Conservation (phyloP, 1,284 basidiomycete species). For the Peniophora sp. region DNA sequence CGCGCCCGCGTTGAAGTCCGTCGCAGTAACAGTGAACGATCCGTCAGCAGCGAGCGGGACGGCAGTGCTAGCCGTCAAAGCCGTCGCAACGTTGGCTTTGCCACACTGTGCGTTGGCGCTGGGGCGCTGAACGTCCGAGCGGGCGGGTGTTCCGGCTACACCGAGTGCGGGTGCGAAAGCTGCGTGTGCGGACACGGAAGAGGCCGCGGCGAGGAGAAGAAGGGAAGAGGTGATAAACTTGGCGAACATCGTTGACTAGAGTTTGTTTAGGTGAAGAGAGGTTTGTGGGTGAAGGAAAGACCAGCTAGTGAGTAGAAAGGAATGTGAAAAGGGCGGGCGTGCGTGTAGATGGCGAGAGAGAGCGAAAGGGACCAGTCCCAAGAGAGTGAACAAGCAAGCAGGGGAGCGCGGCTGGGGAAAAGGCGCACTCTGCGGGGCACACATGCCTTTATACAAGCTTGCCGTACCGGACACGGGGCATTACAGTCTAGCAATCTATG, state of each 20-base stretch:
- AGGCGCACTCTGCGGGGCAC: constrained; percentile 1
- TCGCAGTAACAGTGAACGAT: constrained; percentile 32
- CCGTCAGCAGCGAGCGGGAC: constrained; percentile 34
- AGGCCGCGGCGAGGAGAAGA: constrained; percentile 23
- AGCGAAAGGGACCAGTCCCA: neutral
- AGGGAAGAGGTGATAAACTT: constrained; percentile 22
- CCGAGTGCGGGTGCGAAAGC: constrained; percentile 39
- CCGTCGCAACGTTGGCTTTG: constrained; percentile 31
- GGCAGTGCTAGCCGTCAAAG: constrained; percentile 32
- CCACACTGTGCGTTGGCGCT: constrained; percentile 34
- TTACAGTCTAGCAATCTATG: too few species aligned
- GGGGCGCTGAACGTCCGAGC: constrained; percentile 39
- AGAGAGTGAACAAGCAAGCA: neutral
- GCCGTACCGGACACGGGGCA: too few species aligned
- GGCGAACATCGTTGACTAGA: constrained; percentile 23
- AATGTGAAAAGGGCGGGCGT: neutral
- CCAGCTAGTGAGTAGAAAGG: neutral
- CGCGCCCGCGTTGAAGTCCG: constrained; percentile 39
- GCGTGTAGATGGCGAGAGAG: neutral
- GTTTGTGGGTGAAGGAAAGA: neutral
- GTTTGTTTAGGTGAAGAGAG: neutral
- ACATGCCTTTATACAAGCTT: too few species aligned
- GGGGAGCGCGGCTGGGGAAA: constrained; percentile 1
- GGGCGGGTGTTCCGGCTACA: constrained; percentile 28
- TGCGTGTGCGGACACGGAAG: constrained; percentile 37